A percentile compares a stretch with the other conserved stretches of the same genome.
phyloP scores from a whole-genome alignment of 2,329 filamentous ascomycete genomes.

The Phialemonium atrogriseum region DNA sequence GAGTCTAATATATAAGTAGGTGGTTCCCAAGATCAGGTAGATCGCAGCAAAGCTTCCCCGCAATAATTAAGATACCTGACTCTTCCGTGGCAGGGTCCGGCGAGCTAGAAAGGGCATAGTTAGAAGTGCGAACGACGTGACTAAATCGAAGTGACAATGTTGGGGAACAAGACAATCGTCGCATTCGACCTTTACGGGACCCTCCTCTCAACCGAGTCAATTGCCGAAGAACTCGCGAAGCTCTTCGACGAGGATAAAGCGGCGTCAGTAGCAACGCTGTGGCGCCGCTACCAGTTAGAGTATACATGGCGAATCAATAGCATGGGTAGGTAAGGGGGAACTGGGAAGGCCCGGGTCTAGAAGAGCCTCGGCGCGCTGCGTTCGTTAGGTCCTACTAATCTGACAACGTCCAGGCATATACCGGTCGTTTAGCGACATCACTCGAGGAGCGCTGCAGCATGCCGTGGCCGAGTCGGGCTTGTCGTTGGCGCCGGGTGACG shows the following conservation, averaged over 20 bases:
- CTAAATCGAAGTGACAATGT: conserved; percentile 15
- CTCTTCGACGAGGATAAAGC: conserved; percentile 52
- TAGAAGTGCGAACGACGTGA: too few species aligned
- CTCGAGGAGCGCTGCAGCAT: conserved; percentile 52
- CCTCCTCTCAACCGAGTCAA: conserved; percentile 62
- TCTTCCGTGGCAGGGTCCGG: too few species aligned
- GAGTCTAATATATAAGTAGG: too few species aligned
- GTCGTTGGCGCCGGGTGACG: conserved; percentile 32
- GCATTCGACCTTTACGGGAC: conserved; percentile 74
- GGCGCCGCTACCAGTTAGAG: conserved; percentile 65
- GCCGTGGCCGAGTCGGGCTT: conserved; percentile 51
- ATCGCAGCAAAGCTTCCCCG: too few species aligned
- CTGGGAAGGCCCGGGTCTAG: too few species aligned
- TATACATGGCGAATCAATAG: conserved; percentile 70
- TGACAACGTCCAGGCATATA: conserved; percentile 42
- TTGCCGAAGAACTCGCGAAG: conserved; percentile 47
- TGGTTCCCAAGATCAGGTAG: too few species aligned
- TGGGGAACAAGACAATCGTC: conserved; percentile 35
- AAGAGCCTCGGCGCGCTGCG: too few species aligned
- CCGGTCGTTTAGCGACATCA: conserved; percentile 54
- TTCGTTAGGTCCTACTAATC: too few species aligned
- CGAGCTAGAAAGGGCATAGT: too few species aligned
- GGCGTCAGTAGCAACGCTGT: conserved; percentile 46
- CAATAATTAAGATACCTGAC: too few species aligned
- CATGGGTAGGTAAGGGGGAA: conserved; percentile 69